Evolutionary conservation across 257 asterid genomes (phyloP).

Genomic region (Solanum commersonii): DNA sequence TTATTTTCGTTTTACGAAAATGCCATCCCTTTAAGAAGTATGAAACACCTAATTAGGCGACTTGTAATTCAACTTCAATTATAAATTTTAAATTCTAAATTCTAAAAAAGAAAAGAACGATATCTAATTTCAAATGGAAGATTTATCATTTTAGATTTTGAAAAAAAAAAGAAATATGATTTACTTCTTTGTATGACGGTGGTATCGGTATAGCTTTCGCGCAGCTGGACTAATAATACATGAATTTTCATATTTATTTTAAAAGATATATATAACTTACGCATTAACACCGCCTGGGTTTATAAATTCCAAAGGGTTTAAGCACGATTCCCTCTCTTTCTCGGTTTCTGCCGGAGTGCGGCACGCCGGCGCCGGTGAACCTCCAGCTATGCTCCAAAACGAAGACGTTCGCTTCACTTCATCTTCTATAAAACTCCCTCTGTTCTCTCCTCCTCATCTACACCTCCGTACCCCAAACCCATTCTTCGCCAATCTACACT

Average conservation of each 20-base stretch:
- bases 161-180: no score
- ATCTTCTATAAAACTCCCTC: slow-evolving; percentile 53
- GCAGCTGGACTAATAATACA: background rate
- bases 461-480: slow-evolving; percentile 4
- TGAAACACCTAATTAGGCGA: background rate
- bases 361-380: background rate
- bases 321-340: background rate
- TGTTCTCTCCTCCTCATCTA: slow-evolving; percentile 8
- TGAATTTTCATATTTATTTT: no score
- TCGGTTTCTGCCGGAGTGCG: background rate
- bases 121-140: background rate
- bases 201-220: background rate
- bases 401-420: slow-evolving; percentile 49
- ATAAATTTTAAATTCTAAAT: no score
- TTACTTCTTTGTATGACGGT: no score
- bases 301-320: background rate
- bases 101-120: no score
- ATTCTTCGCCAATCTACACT: background rate
- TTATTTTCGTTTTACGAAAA: no score
- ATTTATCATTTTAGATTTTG: no score
- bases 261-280: no score
- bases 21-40: background rate
- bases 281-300: background rate
- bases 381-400: slow-evolving; percentile 38
- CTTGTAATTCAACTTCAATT: background rate